Percentiles rank a stretch among this genome's conserved stretches.
Evolutionary conservation across 345 rosid genomes (phyloP).

Genomic region (Hevea brasiliensis): DNA sequence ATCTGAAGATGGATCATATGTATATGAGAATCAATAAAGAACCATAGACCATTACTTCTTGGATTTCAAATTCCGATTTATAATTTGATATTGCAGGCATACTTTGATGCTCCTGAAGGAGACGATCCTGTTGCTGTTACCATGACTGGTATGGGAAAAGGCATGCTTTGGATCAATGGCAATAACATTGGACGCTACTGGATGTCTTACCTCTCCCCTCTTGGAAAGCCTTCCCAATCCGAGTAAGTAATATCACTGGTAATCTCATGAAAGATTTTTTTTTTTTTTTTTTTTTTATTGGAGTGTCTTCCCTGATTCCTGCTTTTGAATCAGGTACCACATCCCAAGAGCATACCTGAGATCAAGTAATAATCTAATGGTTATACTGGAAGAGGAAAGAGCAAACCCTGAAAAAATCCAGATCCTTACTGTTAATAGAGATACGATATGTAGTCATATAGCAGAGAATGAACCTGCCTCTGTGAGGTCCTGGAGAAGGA

Average conservation of each 20-base stretch:
- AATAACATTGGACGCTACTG: conserved; percentile 78
- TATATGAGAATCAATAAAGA: too few relatives aligned
- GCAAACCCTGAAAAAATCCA: conserved; percentile 51
- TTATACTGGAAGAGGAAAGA: conserved; percentile 64
- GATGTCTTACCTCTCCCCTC: conserved; percentile 69
- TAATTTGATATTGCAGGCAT: conserved; percentile 40
- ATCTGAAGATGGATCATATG: too few relatives aligned
- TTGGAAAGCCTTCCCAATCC: conserved; percentile 57
- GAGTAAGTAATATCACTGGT: conserved; percentile 36
- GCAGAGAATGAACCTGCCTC: conserved; percentile 55
- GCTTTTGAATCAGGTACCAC: conserved; percentile 50
- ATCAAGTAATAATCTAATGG: conserved; percentile 55
- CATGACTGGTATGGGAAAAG: conserved; percentile 68
- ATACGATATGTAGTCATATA: conserved; percentile 64
- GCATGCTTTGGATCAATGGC: conserved; percentile 85
- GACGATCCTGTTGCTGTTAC: conserved; percentile 51
- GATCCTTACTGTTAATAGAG: conserved; percentile 55
- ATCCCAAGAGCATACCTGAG: conserved; percentile 78
- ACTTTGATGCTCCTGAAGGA: conserved; percentile 74
- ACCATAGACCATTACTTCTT: background rate
- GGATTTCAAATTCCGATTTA: background rate
- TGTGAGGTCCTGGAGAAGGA: conserved; percentile 47
- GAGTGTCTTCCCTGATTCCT: too few relatives aligned
- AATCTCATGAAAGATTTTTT: too few relatives aligned
- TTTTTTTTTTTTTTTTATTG: too few relatives aligned